A percentile compares a stretch with the other conserved stretches of the same genome.
Conservation (phyloP, 371 early-diverging fungal species). For the Mortierella sp. region DNA sequence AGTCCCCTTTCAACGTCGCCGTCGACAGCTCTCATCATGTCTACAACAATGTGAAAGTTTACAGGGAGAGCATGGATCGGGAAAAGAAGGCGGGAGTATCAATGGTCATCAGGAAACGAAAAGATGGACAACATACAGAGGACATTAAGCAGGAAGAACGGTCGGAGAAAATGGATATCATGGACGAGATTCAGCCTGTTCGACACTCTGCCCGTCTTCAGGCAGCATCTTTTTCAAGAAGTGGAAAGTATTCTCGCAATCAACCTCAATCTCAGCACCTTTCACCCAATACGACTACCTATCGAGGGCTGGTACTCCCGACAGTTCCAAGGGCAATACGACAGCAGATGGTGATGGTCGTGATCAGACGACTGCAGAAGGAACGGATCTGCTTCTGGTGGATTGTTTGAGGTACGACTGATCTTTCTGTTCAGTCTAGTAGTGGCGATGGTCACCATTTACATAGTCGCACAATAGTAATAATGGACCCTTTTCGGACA, state of each 20-base stretch:
- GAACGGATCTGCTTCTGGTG: not conserved
- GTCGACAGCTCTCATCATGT: slow-evolving; percentile 14
- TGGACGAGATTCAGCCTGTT: not conserved
- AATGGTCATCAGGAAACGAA: not conserved
- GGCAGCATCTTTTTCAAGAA: slow-evolving; percentile 2
- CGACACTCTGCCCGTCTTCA: slow-evolving; percentile 11
- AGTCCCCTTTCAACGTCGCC: slow-evolving; percentile 30
- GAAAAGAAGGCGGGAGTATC: not conserved
- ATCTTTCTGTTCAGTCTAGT: not conserved
- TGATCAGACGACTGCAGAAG: not conserved
- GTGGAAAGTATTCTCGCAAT: no score
- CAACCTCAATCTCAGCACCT: no score
- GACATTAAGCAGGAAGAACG: not conserved
- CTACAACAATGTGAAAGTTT: slow-evolving; percentile 7
- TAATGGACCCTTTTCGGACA: not conserved
- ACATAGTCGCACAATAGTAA: not conserved
- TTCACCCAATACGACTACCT: slow-evolving; percentile 1
- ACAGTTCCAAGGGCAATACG: no score
- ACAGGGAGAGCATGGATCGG: not conserved
- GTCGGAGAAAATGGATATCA: not conserved
- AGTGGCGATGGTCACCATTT: not conserved
- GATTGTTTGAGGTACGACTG: not conserved
- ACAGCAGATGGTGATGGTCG: not conserved
- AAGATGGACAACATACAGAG: not conserved
- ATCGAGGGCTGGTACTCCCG: not conserved